A percentile compares a stretch with the other conserved stretches of the same genome.
phyloP scores from a whole-genome alignment of 2,329 filamentous ascomycete species.

The Huntiella decipiens region DNA sequence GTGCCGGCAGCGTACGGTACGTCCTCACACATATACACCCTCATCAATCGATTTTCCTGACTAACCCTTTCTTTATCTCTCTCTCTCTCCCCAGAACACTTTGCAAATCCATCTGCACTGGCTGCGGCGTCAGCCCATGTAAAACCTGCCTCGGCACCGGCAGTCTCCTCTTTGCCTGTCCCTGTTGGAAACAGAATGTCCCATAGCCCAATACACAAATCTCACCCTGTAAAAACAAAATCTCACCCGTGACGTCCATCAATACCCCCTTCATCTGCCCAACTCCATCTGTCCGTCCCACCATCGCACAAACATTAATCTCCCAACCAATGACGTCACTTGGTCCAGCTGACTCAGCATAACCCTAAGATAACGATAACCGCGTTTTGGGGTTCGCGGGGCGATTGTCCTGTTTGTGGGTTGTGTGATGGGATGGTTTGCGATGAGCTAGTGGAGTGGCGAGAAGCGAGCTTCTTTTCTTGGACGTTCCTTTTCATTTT shows the following conservation, averaged over 20 bases:
- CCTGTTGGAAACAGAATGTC: not conserved
- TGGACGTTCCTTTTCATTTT: not conserved
- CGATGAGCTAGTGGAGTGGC: not conserved
- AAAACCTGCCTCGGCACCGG: not conserved
- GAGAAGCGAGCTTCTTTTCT: not conserved
- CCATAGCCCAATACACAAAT: not conserved
- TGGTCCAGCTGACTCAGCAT: not conserved
- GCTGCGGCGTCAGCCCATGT: not conserved
- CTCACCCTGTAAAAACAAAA: not conserved
- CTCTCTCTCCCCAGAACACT: not conserved
- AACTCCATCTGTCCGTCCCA: too few species aligned
- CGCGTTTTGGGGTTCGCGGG: not conserved
- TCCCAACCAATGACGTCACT: too few species aligned
- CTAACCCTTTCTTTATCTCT: not conserved
- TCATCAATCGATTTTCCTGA: not conserved
- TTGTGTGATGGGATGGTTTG: not conserved
- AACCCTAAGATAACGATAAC: not conserved
- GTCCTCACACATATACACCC: not conserved
- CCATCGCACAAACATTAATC: too few species aligned
- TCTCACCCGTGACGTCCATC: not conserved
- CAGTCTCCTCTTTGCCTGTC: not conserved
- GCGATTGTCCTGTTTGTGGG: not conserved
- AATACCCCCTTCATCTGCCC: too few species aligned
- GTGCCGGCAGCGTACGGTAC: constrained; percentile 5
- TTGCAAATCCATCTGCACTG: not conserved